Base-by-base conservation (phyloP, 2,329 filamentous ascomycete species). In the Neofusicoccum kwambonambiense region DNA sequence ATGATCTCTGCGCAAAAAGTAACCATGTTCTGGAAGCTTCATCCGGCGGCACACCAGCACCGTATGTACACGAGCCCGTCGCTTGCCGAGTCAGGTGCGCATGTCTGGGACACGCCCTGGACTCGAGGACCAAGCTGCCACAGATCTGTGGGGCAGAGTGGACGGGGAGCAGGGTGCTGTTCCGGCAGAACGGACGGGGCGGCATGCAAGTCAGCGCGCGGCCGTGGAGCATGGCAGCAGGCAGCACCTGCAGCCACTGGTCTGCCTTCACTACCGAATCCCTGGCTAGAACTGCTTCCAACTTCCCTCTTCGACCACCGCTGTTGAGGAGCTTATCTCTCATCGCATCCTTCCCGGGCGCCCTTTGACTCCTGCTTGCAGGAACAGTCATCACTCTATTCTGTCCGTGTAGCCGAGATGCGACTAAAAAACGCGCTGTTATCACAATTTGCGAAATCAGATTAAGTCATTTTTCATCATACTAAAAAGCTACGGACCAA, bases 141-240 rank as follows among this genome's bases (percentile, higher is more conserved):
- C 56, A 60, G 56, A 60, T 60, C 56, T 35, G 56, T 37, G 56
- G 56, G 41, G 56, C 56, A 47, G 56, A n/a, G 27, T 34, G 37
- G 37, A 42, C 7, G 11, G 35, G 35, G 17, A 35, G 45, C 41
- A 13, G n/a, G 54, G 27, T 35, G 54, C 54, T 15, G 54, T 27
- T 34, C 41, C 8, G 37, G 3, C 22, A 22, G 22, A 22, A 22
- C 22, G 22, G 22, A 22, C 22, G 22, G 22, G 22, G 22, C 41
- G 15, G 41, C 31, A 34, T 60, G 56, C 56, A 60, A 22, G 27
- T 35, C 56, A 60, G 49, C 50, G 27, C 27, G 27, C 27, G 27
- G 27, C 27, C 27, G 27, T 31, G 27, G 27, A 31, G 27, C 27
- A 31, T 7, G 3, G n/a, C 34, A 37, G 8, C 34, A 45, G 8